Evolutionary conservation across 2,329 filamentous ascomycete species (phyloP).

Genomic region (Aureobasidium musti): DNA sequence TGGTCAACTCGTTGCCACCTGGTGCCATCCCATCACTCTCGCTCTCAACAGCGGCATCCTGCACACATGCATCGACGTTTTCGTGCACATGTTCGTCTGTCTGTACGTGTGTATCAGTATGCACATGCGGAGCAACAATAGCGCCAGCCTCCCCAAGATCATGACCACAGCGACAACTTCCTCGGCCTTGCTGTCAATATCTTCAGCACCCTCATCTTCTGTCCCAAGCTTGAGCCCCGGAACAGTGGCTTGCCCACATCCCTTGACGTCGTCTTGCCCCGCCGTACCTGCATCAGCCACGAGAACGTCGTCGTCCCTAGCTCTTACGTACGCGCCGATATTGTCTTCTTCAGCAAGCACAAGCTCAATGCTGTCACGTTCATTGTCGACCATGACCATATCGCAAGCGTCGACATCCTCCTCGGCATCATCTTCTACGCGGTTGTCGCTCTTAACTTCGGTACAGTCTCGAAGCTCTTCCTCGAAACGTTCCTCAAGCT

Average conservation of each 20-base stretch:
- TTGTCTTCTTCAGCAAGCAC: not conserved
- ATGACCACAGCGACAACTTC: not conserved
- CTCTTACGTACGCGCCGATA: not conserved
- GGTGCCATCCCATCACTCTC: not conserved
- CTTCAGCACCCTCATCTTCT: not conserved
- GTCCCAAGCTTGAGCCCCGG: not conserved
- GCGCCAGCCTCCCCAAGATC: not conserved
- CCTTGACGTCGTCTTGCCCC: not conserved
- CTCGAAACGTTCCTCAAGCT: not conserved
- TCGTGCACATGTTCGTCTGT: not conserved
- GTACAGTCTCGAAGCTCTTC: not conserved
- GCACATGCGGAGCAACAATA: constrained; percentile 1
- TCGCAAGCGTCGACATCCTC: not conserved
- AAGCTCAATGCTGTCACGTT: not conserved
- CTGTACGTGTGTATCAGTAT: not conserved
- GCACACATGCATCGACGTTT: constrained; percentile 1
- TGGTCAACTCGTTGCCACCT: not conserved
- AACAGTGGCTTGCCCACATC: not conserved
- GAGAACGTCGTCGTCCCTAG: not conserved
- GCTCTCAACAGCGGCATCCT: not conserved
- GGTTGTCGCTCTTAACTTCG: not conserved
- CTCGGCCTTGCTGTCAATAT: not conserved
- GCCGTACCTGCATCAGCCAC: not conserved
- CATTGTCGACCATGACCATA: not conserved
- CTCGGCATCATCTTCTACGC: not conserved